Percentiles rank a stretch among this genome's conserved stretches.
Conservation (phyloP, 2,329 filamentous ascomycete species). For the Nectriaceae sp. region DNA sequence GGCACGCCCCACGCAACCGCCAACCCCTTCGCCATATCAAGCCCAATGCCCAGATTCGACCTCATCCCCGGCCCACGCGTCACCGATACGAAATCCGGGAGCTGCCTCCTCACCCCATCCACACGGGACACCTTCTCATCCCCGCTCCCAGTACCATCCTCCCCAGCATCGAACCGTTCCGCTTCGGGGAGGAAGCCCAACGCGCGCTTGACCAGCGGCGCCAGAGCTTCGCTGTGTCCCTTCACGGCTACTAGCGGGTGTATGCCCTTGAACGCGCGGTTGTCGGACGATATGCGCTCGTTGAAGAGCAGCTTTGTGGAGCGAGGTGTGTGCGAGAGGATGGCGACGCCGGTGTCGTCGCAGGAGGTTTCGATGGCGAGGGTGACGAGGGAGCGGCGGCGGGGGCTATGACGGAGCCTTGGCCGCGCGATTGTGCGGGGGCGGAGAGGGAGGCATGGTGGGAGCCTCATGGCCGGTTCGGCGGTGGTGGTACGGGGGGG, state of each 20-base stretch:
- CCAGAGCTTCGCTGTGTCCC: slow-evolving; percentile 74
- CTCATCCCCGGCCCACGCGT: slow-evolving; percentile 91
- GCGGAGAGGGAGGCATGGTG: not conserved
- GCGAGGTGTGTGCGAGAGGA: slow-evolving; percentile 62
- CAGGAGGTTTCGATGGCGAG: slow-evolving; percentile 84
- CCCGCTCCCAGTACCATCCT: slow-evolving; percentile 17
- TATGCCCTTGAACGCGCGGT: slow-evolving; percentile 73
- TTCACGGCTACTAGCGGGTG: slow-evolving; percentile 75
- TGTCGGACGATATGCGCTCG: slow-evolving; percentile 79
- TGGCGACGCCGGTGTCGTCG: slow-evolving; percentile 89
- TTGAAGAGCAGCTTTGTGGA: slow-evolving; percentile 72
- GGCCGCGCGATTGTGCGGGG: not conserved
- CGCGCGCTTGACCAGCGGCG: slow-evolving; percentile 66
- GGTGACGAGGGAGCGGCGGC: slow-evolving; percentile 46
- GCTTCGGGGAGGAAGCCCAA: slow-evolving; percentile 51
- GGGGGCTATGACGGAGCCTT: not conserved
- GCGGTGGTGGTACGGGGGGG: not conserved
- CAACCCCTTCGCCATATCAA: slow-evolving; percentile 86
- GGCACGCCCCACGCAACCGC: slow-evolving; percentile 82
- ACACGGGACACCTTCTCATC: slow-evolving; percentile 8
- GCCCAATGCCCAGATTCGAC: slow-evolving; percentile 72
- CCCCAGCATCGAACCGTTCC: slow-evolving; percentile 1
- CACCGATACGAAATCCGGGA: slow-evolving; percentile 83
- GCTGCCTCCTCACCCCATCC: slow-evolving; percentile 31
- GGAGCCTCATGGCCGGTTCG: not conserved